phyloP scores from a whole-genome alignment of 164 flowering plant genomes.

The Warburgia ugandensis region DNA sequence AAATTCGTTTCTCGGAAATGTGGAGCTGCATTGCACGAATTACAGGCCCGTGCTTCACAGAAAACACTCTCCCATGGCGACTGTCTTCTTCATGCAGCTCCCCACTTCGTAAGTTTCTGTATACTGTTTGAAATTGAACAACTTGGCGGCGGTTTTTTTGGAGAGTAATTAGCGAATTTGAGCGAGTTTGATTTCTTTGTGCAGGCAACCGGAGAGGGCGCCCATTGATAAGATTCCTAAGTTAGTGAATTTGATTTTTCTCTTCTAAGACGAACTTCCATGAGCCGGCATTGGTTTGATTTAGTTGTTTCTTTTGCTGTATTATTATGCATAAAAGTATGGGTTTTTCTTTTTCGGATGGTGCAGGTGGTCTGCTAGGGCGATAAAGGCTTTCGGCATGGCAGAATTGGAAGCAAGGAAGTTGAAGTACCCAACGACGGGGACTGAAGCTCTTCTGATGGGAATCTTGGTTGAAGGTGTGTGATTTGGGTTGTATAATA shows the following conservation, averaged over 20 bases:
- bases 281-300: background rate
- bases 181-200: slow-evolving; percentile 3
- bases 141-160: background rate
- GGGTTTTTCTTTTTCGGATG: background rate
- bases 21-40: background rate
- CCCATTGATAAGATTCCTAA: slow-evolving; percentile 36
- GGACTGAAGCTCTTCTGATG: slow-evolving; percentile 80
- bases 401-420: slow-evolving; percentile 60
- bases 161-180: background rate
- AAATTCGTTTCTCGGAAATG: background rate
- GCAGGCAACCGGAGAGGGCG: slow-evolving; percentile 43
- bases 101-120: slow-evolving; percentile 10
- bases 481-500: slow-evolving; percentile 18
- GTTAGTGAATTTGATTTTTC: slow-evolving; percentile 27
- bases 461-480: slow-evolving; percentile 54
- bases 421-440: slow-evolving; percentile 54
- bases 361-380: slow-evolving; percentile 33
- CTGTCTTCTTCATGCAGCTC: slow-evolving; percentile 5
- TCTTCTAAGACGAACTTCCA: background rate
- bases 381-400: slow-evolving; percentile 43
- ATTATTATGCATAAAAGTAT: background rate
- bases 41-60: background rate
- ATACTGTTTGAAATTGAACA: background rate
- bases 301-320: background rate
- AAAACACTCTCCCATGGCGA: background rate